phyloP scores from a whole-genome alignment of 169 alveolate genomes.

The Plasmodium knowlesi region DNA sequence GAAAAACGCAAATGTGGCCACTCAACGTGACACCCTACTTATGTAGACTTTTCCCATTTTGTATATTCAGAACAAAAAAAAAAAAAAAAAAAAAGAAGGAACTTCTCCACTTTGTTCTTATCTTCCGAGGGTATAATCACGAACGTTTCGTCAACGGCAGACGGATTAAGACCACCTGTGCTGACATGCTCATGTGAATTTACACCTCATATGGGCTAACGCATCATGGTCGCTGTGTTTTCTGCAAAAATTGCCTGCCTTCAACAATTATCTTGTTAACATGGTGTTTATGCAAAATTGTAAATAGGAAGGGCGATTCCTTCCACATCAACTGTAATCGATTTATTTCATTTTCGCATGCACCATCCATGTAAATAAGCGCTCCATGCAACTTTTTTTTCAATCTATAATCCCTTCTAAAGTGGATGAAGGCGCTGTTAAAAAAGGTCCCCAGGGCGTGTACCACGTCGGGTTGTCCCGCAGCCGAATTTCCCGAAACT shows the following conservation, averaged over 20 bases:
- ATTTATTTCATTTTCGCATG: slow-evolving; percentile 54
- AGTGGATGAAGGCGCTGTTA: slow-evolving; percentile 36
- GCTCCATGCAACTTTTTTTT: slow-evolving; percentile 27
- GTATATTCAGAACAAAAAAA: neutral
- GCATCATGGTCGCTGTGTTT: neutral
- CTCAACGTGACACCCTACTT: neutral
- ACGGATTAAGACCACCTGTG: neutral
- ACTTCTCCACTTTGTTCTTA: neutral
- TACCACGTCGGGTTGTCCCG: neutral
- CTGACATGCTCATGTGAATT: neutral
- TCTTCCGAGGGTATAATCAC: neutral
- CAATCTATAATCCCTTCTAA: slow-evolving; percentile 35
- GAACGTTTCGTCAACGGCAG: neutral
- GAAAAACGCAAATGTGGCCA: neutral
- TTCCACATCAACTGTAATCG: slow-evolving; percentile 57
- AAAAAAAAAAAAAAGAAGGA: neutral
- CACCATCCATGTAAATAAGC: slow-evolving; percentile 47
- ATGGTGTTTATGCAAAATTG: slow-evolving; percentile 32
- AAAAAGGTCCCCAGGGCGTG: slow-evolving; percentile 14
- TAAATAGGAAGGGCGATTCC: slow-evolving; percentile 55
- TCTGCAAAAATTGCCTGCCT: slow-evolving; percentile 3
- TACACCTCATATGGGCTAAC: neutral
- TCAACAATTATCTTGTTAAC: slow-evolving; percentile 57
- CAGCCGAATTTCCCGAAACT: neutral
- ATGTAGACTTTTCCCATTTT: neutral